Conservation (phyloP, 108 stramenopile genomes). For the Cyclotella kingstonii region DNA sequence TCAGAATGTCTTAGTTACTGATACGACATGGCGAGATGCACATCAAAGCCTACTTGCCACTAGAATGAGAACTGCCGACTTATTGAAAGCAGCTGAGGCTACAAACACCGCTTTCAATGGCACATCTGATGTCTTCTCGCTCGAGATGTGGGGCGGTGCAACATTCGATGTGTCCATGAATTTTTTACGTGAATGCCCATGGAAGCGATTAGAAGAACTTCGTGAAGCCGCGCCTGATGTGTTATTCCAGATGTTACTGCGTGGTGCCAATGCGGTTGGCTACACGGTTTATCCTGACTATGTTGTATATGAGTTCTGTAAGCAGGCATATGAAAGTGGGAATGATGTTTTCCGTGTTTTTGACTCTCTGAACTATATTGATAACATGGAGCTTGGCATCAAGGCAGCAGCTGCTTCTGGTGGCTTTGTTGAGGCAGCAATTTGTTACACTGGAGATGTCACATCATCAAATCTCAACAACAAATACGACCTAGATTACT, state of each 20-base stretch:
- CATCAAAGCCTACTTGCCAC: conserved; percentile 96
- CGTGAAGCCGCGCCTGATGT: conserved; percentile 60
- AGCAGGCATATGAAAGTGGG: conserved; percentile 63
- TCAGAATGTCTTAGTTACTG: conserved; percentile 87
- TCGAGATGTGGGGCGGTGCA: conserved; percentile 88
- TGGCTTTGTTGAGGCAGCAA: conserved; percentile 73
- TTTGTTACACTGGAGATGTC: conserved; percentile 86
- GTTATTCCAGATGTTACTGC: conserved; percentile 81
- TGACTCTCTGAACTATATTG: conserved; percentile 79
- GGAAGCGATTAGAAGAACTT: conserved; percentile 64
- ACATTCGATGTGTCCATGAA: conserved; percentile 86
- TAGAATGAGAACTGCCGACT: conserved; percentile 86
- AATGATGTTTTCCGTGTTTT: conserved; percentile 89
- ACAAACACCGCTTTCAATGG: conserved; percentile 56
- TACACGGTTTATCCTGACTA: conserved; percentile 88
- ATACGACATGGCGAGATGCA: conserved; percentile 98
- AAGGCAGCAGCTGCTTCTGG: conserved; percentile 74
- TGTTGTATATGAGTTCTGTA: conserved; percentile 79
- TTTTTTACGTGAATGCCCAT: conserved; percentile 77
- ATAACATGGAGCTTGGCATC: conserved; percentile 82
- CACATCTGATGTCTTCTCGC: conserved; percentile 43
- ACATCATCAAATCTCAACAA: conserved; percentile 39
- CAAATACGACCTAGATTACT: conserved; percentile 79
- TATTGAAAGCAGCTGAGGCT: conserved; percentile 86
- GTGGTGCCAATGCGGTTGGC: conserved; percentile 86